Base-by-base conservation (phyloP, 2,329 filamentous ascomycete genomes). In the Sporothrix globosa region DNA sequence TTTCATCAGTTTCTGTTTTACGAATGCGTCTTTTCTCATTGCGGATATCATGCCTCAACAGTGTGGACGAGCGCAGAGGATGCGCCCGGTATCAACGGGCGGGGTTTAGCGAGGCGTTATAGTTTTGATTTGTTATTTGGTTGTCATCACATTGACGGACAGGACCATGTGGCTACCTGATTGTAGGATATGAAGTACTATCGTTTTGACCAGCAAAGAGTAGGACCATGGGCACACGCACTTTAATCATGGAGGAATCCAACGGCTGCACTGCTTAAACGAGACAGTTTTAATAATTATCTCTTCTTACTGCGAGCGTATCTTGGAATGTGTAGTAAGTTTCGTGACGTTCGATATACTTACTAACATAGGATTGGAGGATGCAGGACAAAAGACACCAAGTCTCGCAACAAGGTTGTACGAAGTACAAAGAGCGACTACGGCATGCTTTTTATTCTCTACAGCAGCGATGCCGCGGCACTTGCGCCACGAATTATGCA, bases 61-160 rank as follows among this genome's bases (percentile, higher is more conserved):
- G 24, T 50, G 58, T 34, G 21, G 61, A 53, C 63, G 14, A 52
- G 21, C 46, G 50, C 63, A 11, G 46, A 52, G 63, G 46, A 50
- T 27, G n/a, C 4, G 63, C 44, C 24, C 61, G 27, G 44, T 2
- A 65, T 4, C 61, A 17, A 65, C 7, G 61, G 46, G 24, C 44
- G 21, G 61, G 24, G 14, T 65, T 34, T 13, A 65, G 61, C 61
- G 61, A 63, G 61, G 61, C 61, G 61, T 30, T 24, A 27, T 63
- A 30, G 5, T 50, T 19, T 50, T 54, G 6, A 13, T 54, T 17
- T 50, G 14, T 11, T 48, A 34, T 39, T 34, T 17, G 6, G 24
- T 14, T 39, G 39, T n/a, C 7, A 34, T 14, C 14, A 24, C 53
- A 27, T 34, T 48, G 14, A 56, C 14, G 53, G 53, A 17, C 27